phyloP scores from a whole-genome alignment of 345 rosid genomes.

The Rhodamnia argentea region DNA sequence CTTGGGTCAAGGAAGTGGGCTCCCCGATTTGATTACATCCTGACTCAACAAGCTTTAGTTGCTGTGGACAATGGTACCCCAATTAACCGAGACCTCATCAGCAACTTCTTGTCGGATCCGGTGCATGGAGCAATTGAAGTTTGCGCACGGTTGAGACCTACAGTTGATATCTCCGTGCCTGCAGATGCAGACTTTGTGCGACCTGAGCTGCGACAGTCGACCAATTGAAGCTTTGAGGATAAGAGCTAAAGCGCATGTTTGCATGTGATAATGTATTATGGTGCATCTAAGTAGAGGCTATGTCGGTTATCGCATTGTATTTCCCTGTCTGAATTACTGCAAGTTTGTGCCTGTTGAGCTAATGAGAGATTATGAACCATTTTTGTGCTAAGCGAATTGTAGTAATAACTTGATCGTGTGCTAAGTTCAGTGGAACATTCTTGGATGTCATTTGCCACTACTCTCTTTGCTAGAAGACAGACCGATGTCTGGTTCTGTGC shows the following conservation, averaged over 20 bases:
- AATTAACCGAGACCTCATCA: slow-evolving; percentile 62
- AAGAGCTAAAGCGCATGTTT: not conserved
- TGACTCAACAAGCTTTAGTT: slow-evolving; percentile 78
- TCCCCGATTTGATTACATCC: slow-evolving; percentile 72
- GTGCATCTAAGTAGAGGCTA: not conserved
- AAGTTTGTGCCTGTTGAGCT: not conserved
- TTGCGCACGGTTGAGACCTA: slow-evolving; percentile 79
- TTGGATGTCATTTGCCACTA: not conserved
- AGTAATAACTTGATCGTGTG: not conserved
- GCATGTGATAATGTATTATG: not conserved
- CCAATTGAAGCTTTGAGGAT: slow-evolving; percentile 16
- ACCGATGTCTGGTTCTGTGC: not conserved
- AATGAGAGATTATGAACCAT: not conserved
- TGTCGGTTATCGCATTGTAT: not conserved
- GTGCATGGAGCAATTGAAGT: slow-evolving; percentile 83
- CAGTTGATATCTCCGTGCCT: slow-evolving; percentile 80
- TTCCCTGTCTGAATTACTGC: not conserved
- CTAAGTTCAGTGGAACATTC: not conserved
- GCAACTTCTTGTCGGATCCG: slow-evolving; percentile 81
- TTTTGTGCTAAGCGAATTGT: not conserved
- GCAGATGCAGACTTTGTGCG: slow-evolving; percentile 89
- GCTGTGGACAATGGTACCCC: slow-evolving; percentile 52
- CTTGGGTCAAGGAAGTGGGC: slow-evolving; percentile 96
- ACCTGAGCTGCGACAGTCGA: slow-evolving; percentile 76
- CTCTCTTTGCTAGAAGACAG: not conserved